A percentile compares a stretch with the other conserved stretches of the same genome.
Conservation (phyloP, 768 basidiomycete species). For the Leccinellum rugosiceps region DNA sequence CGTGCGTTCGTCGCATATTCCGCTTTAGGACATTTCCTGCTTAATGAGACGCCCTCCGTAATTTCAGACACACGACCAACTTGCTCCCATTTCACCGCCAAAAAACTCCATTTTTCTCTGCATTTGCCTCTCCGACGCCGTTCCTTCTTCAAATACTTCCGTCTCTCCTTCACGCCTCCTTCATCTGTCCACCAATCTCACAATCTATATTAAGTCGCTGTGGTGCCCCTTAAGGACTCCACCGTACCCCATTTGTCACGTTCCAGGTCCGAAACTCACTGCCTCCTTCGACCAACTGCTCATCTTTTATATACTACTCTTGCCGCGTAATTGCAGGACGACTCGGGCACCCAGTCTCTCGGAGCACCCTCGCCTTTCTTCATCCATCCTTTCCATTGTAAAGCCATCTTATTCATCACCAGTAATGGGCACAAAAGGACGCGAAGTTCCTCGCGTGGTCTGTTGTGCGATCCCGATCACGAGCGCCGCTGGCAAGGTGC, state of each 20-base stretch:
- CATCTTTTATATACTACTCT: slow-evolving; percentile 3
- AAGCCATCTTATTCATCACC: slow-evolving; percentile 1
- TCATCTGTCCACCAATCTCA: not conserved
- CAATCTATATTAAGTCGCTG: slow-evolving; percentile 6
- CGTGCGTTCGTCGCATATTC: slow-evolving; percentile 34
- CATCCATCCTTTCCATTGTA: slow-evolving; percentile 2
- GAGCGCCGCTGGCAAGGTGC: slow-evolving; percentile 68
- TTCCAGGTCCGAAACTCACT: slow-evolving; percentile 9
- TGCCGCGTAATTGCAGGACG: slow-evolving; percentile 1
- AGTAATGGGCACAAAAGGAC: slow-evolving; percentile 64
- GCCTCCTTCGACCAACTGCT: slow-evolving; percentile 2
- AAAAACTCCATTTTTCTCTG: slow-evolving; percentile 13
- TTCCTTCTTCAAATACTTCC: slow-evolving; percentile 2
- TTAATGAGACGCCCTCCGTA: slow-evolving; percentile 22
- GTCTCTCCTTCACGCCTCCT: slow-evolving; percentile 10
- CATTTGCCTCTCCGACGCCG: slow-evolving; percentile 4
- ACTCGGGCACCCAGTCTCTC: not conserved
- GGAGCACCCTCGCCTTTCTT: not conserved
- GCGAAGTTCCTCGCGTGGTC: slow-evolving; percentile 78
- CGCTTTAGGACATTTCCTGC: slow-evolving; percentile 20
- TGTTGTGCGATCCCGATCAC: slow-evolving; percentile 89
- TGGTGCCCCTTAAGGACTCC: slow-evolving; percentile 12
- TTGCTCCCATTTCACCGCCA: slow-evolving; percentile 22
- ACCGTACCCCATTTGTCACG: slow-evolving; percentile 1
- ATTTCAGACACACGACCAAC: slow-evolving; percentile 39